phyloP scores from a whole-genome alignment of 345 rosid genomes.

The Reutealis trisperma region DNA sequence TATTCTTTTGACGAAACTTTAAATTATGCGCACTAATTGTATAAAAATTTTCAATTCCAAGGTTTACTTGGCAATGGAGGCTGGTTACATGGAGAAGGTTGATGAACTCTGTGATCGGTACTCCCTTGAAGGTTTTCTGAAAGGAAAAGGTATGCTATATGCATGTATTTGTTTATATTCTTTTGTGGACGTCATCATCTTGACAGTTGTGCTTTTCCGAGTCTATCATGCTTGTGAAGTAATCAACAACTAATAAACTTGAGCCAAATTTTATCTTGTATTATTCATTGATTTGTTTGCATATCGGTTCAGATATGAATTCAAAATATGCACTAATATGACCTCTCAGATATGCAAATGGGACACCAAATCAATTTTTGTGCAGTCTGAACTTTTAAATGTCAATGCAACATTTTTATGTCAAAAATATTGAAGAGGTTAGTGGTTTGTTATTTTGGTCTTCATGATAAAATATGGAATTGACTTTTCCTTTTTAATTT shows the following conservation, averaged over 20 bases:
- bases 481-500: background rate
- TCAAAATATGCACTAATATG: background rate
- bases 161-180: background rate
- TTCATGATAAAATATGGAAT: too few species aligned
- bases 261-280: background rate
- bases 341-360: background rate
- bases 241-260: background rate
- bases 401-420: background rate
- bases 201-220: background rate
- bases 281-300: background rate
- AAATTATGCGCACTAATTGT: background rate
- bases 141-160: slow-evolving; percentile 41
- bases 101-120: slow-evolving; percentile 78
- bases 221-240: slow-evolving; percentile 7
- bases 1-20: background rate
- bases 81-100: slow-evolving; percentile 92
- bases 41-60: slow-evolving; percentile 20
- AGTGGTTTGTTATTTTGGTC: background rate
- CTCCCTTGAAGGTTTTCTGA: slow-evolving; percentile 74
- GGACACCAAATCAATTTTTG: background rate
- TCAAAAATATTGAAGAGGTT: background rate
- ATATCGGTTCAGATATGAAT: background rate
- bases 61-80: slow-evolving; percentile 99
- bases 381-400: background rate
- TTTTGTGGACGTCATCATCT: background rate